Evolutionary conservation across 179 eudicot genomes (phyloP), one percentile per base, ranked within the genome.

Genomic region (Vitellaria paradoxa): DNA sequence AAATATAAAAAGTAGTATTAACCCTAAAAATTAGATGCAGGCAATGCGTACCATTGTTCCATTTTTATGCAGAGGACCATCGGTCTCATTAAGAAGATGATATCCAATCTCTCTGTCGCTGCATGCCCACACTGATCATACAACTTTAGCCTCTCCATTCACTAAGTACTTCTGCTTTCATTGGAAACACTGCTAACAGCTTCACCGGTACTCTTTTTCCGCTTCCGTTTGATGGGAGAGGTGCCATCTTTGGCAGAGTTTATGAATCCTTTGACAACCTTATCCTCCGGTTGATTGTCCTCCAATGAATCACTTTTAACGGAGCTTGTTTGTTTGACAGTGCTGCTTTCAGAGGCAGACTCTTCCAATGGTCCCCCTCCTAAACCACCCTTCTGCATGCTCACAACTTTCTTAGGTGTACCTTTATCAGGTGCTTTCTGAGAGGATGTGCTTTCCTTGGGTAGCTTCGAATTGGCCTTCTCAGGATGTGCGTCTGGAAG

Each of bases 401-500:
- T 74, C 40, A 78, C 53, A 74, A 65, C 75, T 84, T 76, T 85
- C 70, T 84, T 86, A 4, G 85, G 59, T 67, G 77, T 81, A 78
- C 74, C 70, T 81, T 81, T 87, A 66, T 21, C 62, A 30, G 72
- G 24, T 55, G 20, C 59, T 73, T 81, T 83, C 18, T 47, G 73
- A 50, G 86, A 76, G 60, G 75, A 67, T 8, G 86, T 56, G 81
- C 71, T 67, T 52, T 93, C 90, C 80, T 90, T 88, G 20, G 87
- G 86, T 79, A 78, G 87, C 81, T 89, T 92, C 56, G 87, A 73
- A 80, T 70, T 82, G 18, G 90, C 81, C 73, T 92, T 81, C 65
- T 89, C 82, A 60, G 90, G 85, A 80, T 85, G 88, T 2, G 79
- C 72, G 55, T 92, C 94, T 47, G 99, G 94, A 79, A 96, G 92